These are phyloP conservation scores for Helotiales sp. DNA, from an alignment of 2,329 filamentous ascomycete genomes.

Conservation along the genomic window DNA sequence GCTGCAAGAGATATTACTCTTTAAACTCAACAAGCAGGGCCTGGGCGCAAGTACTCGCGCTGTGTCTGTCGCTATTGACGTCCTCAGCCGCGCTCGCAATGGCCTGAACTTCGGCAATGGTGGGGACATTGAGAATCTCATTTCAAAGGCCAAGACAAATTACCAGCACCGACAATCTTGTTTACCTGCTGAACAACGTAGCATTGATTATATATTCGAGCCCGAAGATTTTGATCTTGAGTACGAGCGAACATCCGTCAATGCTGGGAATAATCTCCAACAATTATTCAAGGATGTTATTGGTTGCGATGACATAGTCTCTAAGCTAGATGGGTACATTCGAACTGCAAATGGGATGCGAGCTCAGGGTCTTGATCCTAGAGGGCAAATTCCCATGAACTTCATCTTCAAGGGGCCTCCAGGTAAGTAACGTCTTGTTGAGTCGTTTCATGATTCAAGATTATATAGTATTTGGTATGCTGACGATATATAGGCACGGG, in stretches of 20 bases:
- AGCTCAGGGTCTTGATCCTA: constrained; percentile 45
- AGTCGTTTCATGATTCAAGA: background rate
- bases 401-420: constrained; percentile 55
- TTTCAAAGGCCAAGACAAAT: constrained; percentile 44
- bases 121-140: constrained; percentile 69
- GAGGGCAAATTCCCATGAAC: constrained; percentile 51
- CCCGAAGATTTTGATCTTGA: constrained; percentile 51
- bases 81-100: constrained; percentile 60
- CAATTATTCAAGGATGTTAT: constrained; percentile 50
- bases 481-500: constrained; percentile 50
- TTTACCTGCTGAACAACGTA: constrained; percentile 24
- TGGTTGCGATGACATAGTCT: constrained; percentile 49
- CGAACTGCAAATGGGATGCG: constrained; percentile 45
- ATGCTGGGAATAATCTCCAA: constrained; percentile 40
- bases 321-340: constrained; percentile 48
- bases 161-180: constrained; percentile 43
- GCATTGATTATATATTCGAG: constrained; percentile 20
- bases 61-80: constrained; percentile 53
- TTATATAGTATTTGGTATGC: background rate
- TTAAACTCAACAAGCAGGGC: constrained; percentile 48
- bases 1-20: constrained; percentile 49
- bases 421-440: constrained; percentile 28
- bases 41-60: constrained; percentile 45
- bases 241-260: constrained; percentile 42
- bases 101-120: constrained; percentile 69